Evolutionary conservation across 257 asterid genomes (phyloP).

Genomic region (Coffea eugenioides): DNA sequence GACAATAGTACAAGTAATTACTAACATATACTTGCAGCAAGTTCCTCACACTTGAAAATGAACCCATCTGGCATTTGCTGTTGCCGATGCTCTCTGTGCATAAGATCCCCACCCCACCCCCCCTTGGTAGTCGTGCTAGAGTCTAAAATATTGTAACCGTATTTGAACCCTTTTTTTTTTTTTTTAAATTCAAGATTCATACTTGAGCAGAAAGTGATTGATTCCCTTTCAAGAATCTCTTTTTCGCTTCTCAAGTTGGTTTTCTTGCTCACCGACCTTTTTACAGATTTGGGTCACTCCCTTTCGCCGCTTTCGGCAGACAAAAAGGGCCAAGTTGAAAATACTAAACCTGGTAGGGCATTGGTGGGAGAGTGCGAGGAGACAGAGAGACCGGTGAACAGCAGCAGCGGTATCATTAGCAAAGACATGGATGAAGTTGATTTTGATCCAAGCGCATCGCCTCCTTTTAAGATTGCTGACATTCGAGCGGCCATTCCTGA

Average conservation of each 20-base stretch:
- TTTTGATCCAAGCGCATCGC: slow-evolving; percentile 37
- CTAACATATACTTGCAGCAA: not conserved
- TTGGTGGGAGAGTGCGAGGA: not conserved
- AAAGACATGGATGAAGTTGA: slow-evolving; percentile 13
- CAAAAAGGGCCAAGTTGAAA: not conserved
- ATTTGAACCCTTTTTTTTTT: not conserved
- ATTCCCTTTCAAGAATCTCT: not conserved
- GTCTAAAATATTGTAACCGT: too few relatives aligned
- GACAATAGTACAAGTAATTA: not conserved
- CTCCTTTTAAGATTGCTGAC: slow-evolving; percentile 40
- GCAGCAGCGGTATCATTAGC: not conserved
- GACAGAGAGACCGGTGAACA: not conserved
- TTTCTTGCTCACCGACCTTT: not conserved
- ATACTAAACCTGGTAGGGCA: not conserved
- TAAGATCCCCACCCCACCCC: not conserved
- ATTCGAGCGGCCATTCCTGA: slow-evolving; percentile 46
- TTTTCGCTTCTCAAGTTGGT: not conserved
- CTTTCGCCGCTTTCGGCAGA: slow-evolving; percentile 22
- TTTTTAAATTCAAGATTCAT: not conserved
- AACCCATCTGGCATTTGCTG: not conserved
- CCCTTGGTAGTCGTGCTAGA: too few relatives aligned
- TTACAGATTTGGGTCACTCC: slow-evolving; percentile 3
- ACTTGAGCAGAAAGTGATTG: not conserved
- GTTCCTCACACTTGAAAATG: not conserved
- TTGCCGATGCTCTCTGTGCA: not conserved